Percentiles rank a stretch among this genome's conserved stretches.
Evolutionary conservation across 805 yeast genomes (phyloP).

Genomic region (Yarrowia sp.): DNA sequence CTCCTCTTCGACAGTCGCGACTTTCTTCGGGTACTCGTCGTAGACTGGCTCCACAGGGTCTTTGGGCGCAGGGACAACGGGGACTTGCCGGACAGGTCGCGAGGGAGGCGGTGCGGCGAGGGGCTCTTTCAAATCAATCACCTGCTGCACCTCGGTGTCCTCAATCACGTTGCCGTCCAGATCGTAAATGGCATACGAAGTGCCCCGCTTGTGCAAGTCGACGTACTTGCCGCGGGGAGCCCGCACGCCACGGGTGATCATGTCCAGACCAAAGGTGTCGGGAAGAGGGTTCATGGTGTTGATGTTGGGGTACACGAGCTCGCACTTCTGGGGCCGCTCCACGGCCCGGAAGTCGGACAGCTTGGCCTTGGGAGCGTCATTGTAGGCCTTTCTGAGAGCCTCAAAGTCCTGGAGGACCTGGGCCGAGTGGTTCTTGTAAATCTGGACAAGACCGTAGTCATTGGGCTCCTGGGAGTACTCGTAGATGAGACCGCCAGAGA

Average conservation of each 20-base stretch:
- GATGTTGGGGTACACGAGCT: slow-evolving; percentile 23
- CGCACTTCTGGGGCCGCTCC: slow-evolving; percentile 24
- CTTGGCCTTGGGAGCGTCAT: slow-evolving; percentile 53
- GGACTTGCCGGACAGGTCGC: not conserved
- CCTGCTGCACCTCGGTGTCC: slow-evolving; percentile 1
- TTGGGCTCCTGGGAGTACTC: slow-evolving; percentile 79
- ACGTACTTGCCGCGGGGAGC: slow-evolving; percentile 16
- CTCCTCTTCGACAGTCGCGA: not conserved
- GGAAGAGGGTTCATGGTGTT: slow-evolving; percentile 27
- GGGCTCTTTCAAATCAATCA: slow-evolving; percentile 2
- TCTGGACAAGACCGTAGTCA: slow-evolving; percentile 76
- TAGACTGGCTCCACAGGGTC: slow-evolving; percentile 16
- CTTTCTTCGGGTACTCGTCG: slow-evolving; percentile 18
- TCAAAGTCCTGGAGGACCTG: slow-evolving; percentile 52
- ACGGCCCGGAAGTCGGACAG: slow-evolving; percentile 6
- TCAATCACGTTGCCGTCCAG: slow-evolving; percentile 1
- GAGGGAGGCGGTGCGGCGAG: not conserved
- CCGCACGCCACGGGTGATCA: slow-evolving; percentile 17
- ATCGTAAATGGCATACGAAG: slow-evolving; percentile 6
- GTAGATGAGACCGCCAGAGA: slow-evolving; percentile 92
- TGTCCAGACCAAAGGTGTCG: slow-evolving; percentile 7
- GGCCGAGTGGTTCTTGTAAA: slow-evolving; percentile 42
- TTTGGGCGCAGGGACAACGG: not conserved
- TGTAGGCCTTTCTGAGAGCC: slow-evolving; percentile 55
- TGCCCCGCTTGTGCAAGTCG: slow-evolving; percentile 1